A percentile compares a stretch with the other conserved stretches of the same genome.
phyloP scores from a whole-genome alignment of 805 yeast species.

The Metschnikowia lochheadii region DNA sequence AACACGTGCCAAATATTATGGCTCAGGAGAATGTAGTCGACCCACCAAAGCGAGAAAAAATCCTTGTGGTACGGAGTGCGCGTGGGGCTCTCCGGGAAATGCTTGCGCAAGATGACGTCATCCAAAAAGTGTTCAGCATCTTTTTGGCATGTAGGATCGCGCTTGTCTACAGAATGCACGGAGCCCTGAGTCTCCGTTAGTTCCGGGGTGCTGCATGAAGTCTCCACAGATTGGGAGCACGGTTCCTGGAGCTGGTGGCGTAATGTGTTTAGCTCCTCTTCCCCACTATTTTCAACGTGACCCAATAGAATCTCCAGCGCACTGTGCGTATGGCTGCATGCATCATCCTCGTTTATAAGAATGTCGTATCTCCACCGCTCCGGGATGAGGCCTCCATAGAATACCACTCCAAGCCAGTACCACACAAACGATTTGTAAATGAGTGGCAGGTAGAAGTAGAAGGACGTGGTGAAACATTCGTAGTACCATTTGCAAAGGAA shows the following conservation, averaged over 20 bases:
- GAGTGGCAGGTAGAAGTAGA: constrained; percentile 61
- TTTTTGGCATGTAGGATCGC: background rate
- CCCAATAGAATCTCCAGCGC: constrained; percentile 31
- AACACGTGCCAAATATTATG: constrained; percentile 94
- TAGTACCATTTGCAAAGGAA: constrained; percentile 51
- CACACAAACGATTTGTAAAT: constrained; percentile 62
- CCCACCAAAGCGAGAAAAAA: constrained; percentile 74
- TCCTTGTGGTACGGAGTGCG: constrained; percentile 33
- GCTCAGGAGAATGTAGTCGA: constrained; percentile 67
- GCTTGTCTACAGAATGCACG: background rate
- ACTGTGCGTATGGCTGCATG: constrained; percentile 19
- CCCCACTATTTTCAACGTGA: constrained; percentile 35
- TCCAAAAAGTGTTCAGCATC: constrained; percentile 20
- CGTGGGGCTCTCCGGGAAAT: constrained; percentile 32
- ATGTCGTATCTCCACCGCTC: constrained; percentile 82
- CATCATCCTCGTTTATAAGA: constrained; percentile 42
- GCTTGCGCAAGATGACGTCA: constrained; percentile 30
- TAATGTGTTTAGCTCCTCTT: constrained; percentile 27
- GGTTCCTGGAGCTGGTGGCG: constrained; percentile 1
- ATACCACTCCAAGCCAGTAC: constrained; percentile 78
- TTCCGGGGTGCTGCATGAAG: background rate
- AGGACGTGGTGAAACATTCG: constrained; percentile 53
- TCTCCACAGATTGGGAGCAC: background rate
- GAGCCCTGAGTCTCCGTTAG: background rate
- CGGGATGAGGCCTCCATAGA: constrained; percentile 84